These are phyloP conservation scores for Erysimum cheiranthoides DNA, from an alignment of 345 rosid genomes.

Conservation along the genomic window DNA sequence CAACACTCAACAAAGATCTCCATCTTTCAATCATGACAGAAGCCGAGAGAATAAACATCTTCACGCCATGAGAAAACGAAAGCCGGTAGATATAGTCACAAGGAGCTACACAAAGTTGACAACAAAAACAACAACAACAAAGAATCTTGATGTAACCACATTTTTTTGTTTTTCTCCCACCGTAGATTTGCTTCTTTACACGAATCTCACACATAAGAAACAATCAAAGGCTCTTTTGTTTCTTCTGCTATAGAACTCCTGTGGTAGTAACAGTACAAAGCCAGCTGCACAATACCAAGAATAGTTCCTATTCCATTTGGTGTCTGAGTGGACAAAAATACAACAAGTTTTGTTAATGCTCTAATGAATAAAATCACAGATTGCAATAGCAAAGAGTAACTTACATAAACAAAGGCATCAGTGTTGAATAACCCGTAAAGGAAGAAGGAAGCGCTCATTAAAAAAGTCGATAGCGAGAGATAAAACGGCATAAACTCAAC, in stretches of 20 bases:
- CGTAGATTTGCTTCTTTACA: not conserved
- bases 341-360: constrained; percentile 21
- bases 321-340: constrained; percentile 52
- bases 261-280: constrained; percentile 65
- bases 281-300: constrained; percentile 75
- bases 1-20: constrained; percentile 15
- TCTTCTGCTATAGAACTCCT: constrained; percentile 43
- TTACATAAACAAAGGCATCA: constrained; percentile 75
- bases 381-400: constrained; percentile 30
- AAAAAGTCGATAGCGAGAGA: constrained; percentile 84
- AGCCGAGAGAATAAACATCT: constrained; percentile 38
- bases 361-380: not conserved
- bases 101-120: constrained; percentile 19
- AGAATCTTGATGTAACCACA: constrained; percentile 31
- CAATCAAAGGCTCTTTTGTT: constrained; percentile 65
- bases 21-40: constrained; percentile 36
- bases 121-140: not conserved
- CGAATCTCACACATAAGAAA: constrained; percentile 47
- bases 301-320: constrained; percentile 86
- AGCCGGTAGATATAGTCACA: constrained; percentile 28
- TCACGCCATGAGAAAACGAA: constrained; percentile 24
- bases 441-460: constrained; percentile 81
- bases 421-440: constrained; percentile 68
- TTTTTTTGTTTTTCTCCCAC: not conserved
- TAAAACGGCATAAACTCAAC: constrained; percentile 94